These are phyloP conservation scores for Lecanicillium sp. DNA, from an alignment of 2,329 filamentous ascomycete genomes.

Conservation along the genomic window DNA sequence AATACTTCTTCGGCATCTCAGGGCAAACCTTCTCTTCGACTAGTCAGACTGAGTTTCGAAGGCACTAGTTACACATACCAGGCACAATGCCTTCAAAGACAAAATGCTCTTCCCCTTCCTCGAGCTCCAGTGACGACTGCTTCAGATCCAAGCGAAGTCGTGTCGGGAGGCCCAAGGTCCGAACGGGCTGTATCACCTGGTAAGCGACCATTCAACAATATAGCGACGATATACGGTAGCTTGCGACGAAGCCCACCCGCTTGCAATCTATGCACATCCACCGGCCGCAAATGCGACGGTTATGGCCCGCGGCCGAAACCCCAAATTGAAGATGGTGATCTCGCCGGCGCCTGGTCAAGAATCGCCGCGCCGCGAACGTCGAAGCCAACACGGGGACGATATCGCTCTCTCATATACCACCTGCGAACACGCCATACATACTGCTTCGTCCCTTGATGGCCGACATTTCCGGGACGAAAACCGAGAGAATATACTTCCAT, in stretches of 20 bases:
- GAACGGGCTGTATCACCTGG: constrained; percentile 16
- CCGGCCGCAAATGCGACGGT: constrained; percentile 30
- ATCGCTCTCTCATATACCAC: neutral
- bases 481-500: constrained; percentile 31
- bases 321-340: neutral
- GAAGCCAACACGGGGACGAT: neutral
- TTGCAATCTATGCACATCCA: constrained; percentile 26
- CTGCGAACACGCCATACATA: neutral
- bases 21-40: too few relatives aligned
- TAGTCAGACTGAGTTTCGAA: too few relatives aligned
- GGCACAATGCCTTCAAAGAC: neutral
- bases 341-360: neutral
- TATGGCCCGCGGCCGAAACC: constrained; percentile 21
- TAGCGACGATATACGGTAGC: neutral
- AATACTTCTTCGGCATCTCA: too few relatives aligned
- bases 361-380: neutral
- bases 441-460: constrained; percentile 27
- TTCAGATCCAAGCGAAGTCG: constrained; percentile 22
- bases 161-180: constrained; percentile 27
- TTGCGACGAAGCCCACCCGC: constrained; percentile 7
- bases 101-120: neutral
- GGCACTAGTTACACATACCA: neutral
- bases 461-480: constrained; percentile 29
- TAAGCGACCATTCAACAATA: constrained; percentile 21
- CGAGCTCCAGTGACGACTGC: neutral